phyloP scores from a whole-genome alignment of 331 rosid genomes.

The Malus hybrid region DNA sequence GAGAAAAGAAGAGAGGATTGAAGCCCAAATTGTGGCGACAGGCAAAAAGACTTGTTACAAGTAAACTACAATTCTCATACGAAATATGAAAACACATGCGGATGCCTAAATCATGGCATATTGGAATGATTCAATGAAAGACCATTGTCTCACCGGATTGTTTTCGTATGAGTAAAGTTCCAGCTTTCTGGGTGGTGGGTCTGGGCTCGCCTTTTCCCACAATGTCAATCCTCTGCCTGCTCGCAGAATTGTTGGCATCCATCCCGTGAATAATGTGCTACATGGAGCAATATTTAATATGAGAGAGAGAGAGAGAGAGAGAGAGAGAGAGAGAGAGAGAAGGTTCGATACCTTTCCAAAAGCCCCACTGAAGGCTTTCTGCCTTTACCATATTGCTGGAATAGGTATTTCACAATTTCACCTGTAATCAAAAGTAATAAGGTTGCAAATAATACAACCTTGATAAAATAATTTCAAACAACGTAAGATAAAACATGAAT shows the following conservation, averaged over 20 bases:
- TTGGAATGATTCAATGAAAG: not conserved
- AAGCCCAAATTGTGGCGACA: not conserved
- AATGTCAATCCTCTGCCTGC: slow-evolving; percentile 95
- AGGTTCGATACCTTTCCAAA: slow-evolving; percentile 59
- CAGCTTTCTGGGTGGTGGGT: slow-evolving; percentile 57
- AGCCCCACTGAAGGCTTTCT: slow-evolving; percentile 64
- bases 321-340: not conserved
- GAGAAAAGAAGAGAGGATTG: not conserved
- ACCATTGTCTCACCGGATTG: slow-evolving; percentile 46
- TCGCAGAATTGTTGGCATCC: slow-evolving; percentile 83
- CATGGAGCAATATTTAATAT: slow-evolving; percentile 3
- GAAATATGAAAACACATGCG: not conserved
- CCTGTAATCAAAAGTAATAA: slow-evolving; percentile 37
- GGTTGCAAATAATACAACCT: slow-evolving; percentile 6
- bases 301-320: not conserved
- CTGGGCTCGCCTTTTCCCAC: slow-evolving; percentile 58
- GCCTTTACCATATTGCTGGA: slow-evolving; percentile 66
- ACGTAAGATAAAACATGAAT: not conserved
- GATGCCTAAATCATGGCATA: not conserved
- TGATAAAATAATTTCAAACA: not conserved
- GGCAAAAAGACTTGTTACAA: not conserved
- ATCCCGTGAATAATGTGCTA: slow-evolving; percentile 86
- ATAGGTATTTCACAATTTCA: slow-evolving; percentile 81
- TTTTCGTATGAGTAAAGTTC: slow-evolving; percentile 91
- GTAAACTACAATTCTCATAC: not conserved